Evolutionary conservation across 2,329 filamentous ascomycete species (phyloP), one percentile per base, ranked within the genome.

Genomic region (Colletotrichum brevisporum): DNA sequence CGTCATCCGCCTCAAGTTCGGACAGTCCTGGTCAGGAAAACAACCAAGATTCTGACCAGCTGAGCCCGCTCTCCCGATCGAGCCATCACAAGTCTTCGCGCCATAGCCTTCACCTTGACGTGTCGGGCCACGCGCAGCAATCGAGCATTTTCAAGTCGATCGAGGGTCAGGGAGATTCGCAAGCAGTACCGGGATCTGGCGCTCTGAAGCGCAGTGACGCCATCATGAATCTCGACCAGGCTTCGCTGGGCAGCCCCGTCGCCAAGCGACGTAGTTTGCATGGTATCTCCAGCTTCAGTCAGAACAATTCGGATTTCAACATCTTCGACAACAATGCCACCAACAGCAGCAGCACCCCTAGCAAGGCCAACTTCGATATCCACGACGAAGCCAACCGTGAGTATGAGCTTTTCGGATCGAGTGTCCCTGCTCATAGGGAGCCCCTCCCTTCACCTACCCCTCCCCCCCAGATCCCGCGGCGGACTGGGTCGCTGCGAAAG

Each of bases 151-250:
- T 87, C 51, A 86, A 86, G 71, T 78, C 88, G n/a, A 76, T 84
- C 16, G 87, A 89, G 59, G 78, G 78, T 18, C 83, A 80, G 55
- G 84, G 88, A 18, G 84, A 88, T 21, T 89, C 90, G 70, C 67
- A 67, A 41, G 57, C 56, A 24, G 39, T 36, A 8, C 64, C 67
- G 18, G 71, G 71, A n/a, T 90, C 92, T 6, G 97, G 95, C 77
- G 95, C 95, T 5, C 83, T 98, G 74, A 98, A 98, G 86, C 91
- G 96, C 74, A 95, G 92, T 76, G 95, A 98, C 82, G 92, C 93
- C 51, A 91, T 92, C 59, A 95, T 97, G 92, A 94, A 94, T 75
- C 83, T 97, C 56, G 95, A 97, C 75, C 92, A 93, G 72, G 86
- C 90, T 31, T 91, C 88, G 74, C 85, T 92, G 64, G 93, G 93